A percentile compares a stretch with the other conserved stretches of the same genome.
phyloP scores from a whole-genome alignment of 2,329 filamentous ascomycete species.

The Magnaporthiopsis poae region DNA sequence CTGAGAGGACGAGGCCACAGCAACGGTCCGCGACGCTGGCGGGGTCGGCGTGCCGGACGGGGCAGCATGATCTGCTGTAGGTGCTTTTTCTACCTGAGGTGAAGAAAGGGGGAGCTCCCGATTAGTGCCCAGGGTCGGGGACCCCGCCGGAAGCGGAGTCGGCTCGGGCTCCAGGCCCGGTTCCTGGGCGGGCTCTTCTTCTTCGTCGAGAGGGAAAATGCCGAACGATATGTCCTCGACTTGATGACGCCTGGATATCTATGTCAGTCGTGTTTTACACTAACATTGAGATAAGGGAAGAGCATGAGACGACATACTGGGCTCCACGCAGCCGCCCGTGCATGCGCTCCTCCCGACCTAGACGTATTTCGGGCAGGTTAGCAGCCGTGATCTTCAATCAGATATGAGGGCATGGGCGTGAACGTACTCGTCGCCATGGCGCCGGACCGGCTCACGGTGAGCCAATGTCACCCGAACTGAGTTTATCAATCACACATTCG shows the following conservation, averaged over 20 bases:
- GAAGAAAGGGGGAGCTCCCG: background rate
- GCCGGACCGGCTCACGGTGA: background rate
- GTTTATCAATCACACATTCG: background rate
- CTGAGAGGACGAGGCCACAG: conserved; percentile 4
- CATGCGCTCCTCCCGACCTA: conserved; percentile 52
- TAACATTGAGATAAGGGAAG: background rate
- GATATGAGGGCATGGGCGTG: background rate
- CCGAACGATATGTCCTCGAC: conserved; percentile 53
- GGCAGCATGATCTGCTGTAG: background rate
- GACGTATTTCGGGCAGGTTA: conserved; percentile 2
- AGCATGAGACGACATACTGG: conserved; percentile 35
- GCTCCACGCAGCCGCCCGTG: conserved; percentile 56
- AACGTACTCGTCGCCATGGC: conserved; percentile 27
- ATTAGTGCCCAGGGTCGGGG: background rate
- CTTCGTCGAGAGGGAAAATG: conserved; percentile 25
- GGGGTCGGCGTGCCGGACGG: background rate
- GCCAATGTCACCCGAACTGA: background rate
- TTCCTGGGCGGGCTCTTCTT: conserved; percentile 11
- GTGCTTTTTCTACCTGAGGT: background rate
- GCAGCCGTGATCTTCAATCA: background rate
- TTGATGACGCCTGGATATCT: conserved; percentile 37
- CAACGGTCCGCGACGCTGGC: background rate
- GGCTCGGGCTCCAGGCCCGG: conserved; percentile 9
- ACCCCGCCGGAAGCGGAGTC: conserved; percentile 11
- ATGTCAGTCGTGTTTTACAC: background rate